Conservation (phyloP, 225 moss, liverwort and hornwort genomes). For the Sphagnum contortum region DNA sequence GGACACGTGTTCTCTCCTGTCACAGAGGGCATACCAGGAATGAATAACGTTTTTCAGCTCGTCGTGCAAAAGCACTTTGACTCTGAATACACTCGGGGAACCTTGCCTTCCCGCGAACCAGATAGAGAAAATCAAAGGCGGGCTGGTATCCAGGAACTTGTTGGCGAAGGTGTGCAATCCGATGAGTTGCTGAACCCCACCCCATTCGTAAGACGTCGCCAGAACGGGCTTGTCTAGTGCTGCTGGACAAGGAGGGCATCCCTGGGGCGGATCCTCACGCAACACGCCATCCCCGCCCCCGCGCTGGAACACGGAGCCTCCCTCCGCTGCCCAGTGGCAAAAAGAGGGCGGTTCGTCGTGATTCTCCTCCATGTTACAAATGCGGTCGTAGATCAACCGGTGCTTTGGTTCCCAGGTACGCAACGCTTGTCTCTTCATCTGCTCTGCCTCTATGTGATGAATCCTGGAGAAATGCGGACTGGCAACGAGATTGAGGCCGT, state of each 20-base stretch:
- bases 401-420: conserved; percentile 56
- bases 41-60: conserved; percentile 35
- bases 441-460: conserved; percentile 31
- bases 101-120: conserved; percentile 55
- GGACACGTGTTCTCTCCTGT: no score
- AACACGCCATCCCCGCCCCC: conserved; percentile 67
- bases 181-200: conserved; percentile 49
- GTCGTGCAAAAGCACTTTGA: conserved; percentile 39
- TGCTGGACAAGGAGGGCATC: conserved; percentile 32
- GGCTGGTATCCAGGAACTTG: conserved; percentile 55
- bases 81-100: conserved; percentile 27
- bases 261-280: conserved; percentile 42
- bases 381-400: conserved; percentile 38
- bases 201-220: conserved; percentile 72
- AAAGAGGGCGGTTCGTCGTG: conserved; percentile 54
- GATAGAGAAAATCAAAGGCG: conserved; percentile 48
- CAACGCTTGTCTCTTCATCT: conserved; percentile 23
- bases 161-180: conserved; percentile 52
- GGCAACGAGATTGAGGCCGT: conserved; percentile 47
- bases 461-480: conserved; percentile 58
- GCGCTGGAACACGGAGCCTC: conserved; percentile 62
- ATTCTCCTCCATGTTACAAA: conserved; percentile 46
- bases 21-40: conserved; percentile 25
- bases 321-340: conserved; percentile 57
- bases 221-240: conserved; percentile 34